These are phyloP conservation scores for Bruguiera parviflora DNA, from an alignment of 345 rosid genomes.

Conservation along the genomic window DNA sequence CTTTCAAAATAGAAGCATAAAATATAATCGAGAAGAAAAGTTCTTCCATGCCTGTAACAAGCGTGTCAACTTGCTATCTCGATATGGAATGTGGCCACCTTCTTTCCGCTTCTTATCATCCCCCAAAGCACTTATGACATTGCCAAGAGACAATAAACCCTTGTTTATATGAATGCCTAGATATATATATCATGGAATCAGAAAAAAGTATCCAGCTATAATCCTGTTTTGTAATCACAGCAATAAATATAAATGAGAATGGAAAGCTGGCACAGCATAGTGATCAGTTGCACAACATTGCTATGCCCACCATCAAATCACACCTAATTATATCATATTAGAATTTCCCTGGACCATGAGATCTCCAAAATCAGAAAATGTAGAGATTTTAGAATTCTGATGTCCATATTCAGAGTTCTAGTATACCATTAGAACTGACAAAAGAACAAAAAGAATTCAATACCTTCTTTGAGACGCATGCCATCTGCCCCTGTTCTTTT, in stretches of 20 bases:
- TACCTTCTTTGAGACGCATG: conserved; percentile 97
- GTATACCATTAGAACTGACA: too few species aligned
- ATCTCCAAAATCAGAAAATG: too few species aligned
- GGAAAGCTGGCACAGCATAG: neutral
- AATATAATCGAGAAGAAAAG: neutral
- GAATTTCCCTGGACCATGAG: too few species aligned
- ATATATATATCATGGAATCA: conserved; percentile 11
- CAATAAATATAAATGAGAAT: too few species aligned
- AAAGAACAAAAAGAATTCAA: neutral
- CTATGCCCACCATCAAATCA: too few species aligned
- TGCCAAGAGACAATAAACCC: conserved; percentile 91
- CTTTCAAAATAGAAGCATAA: neutral
- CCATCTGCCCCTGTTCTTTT: conserved; percentile 97
- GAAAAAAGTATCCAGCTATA: neutral
- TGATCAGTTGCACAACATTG: too few species aligned
- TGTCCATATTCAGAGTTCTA: too few species aligned
- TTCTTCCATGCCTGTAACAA: conserved; percentile 62
- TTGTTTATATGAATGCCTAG: conserved; percentile 91
- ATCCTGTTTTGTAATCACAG: too few species aligned
- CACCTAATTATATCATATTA: too few species aligned
- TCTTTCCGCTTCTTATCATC: conserved; percentile 93
- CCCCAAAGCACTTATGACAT: conserved; percentile 92
- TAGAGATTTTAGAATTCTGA: too few species aligned
- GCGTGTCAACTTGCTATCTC: conserved; percentile 99
- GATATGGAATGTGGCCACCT: conserved; percentile 95